Evolutionary conservation across 176 grass and related monocot genomes (phyloP).

Genomic region (Musa beccarii): DNA sequence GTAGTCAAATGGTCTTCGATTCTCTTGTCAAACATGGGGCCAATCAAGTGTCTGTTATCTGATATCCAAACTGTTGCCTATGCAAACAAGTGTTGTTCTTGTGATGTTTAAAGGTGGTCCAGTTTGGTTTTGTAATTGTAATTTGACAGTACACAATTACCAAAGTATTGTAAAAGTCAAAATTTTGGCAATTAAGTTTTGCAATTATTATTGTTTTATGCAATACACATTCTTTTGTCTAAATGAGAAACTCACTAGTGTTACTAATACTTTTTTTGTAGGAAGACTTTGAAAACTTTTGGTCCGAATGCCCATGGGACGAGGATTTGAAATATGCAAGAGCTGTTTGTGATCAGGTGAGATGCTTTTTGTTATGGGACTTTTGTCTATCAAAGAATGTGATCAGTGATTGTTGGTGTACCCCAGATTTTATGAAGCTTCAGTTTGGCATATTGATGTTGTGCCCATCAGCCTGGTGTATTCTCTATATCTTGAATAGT

Average conservation of each 20-base stretch:
- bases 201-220: background rate
- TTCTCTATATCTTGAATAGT: background rate
- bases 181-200: background rate
- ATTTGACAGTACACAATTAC: no score
- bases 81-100: background rate
- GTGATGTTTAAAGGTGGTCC: background rate
- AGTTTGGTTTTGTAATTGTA: no score
- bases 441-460: background rate
- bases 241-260: background rate
- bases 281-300: conserved; percentile 97
- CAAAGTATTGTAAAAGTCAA: background rate
- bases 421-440: background rate
- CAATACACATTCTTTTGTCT: background rate
- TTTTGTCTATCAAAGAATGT: background rate
- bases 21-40: no score
- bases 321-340: conserved; percentile 88
- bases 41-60: no score
- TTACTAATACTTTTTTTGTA: conserved; percentile 28
- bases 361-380: background rate
- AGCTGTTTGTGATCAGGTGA: conserved; percentile 79
- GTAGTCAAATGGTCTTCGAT: no score
- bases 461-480: background rate
- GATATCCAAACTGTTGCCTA: background rate
- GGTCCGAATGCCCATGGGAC: conserved; percentile 98
- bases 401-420: no score